Conservation (phyloP, 371 early-diverging fungal species). For the Mucor velutinosus region DNA sequence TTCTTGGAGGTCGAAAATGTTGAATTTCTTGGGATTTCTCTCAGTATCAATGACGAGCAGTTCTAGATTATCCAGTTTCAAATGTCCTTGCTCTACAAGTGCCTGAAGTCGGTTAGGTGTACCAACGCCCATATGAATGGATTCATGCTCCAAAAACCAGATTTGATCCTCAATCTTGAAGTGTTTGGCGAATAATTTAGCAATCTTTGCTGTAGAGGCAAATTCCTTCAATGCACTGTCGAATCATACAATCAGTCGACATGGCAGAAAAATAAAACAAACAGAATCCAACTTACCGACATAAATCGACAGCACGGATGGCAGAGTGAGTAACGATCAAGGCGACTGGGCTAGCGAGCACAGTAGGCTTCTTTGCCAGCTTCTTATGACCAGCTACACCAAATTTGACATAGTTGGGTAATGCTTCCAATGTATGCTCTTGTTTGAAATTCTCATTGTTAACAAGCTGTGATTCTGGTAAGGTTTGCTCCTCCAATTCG, state of each 20-base stretch:
- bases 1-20: slow-evolving; percentile 76
- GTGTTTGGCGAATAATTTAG: slow-evolving; percentile 87
- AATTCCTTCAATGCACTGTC: slow-evolving; percentile 42
- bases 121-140: slow-evolving; percentile 77
- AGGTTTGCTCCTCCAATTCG: slow-evolving; percentile 52
- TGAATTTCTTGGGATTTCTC: slow-evolving; percentile 77
- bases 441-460: slow-evolving; percentile 53
- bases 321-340: slow-evolving; percentile 78
- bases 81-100: slow-evolving; percentile 64
- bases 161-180: slow-evolving; percentile 80
- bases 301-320: slow-evolving; percentile 73
- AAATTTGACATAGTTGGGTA: slow-evolving; percentile 63
- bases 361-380: slow-evolving; percentile 53
- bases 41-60: slow-evolving; percentile 75
- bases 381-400: slow-evolving; percentile 55
- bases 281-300: slow-evolving; percentile 34
- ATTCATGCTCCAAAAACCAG: slow-evolving; percentile 55
- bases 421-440: slow-evolving; percentile 55
- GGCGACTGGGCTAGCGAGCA: slow-evolving; percentile 63
- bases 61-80: slow-evolving; percentile 68
- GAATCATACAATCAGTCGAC: not conserved
- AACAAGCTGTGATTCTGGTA: slow-evolving; percentile 49
- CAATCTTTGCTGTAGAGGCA: slow-evolving; percentile 55
- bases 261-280: not conserved
- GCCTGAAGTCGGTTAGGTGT: slow-evolving; percentile 81